phyloP scores from a whole-genome alignment of 129 eudicot species.

The Lactuca saligna region DNA sequence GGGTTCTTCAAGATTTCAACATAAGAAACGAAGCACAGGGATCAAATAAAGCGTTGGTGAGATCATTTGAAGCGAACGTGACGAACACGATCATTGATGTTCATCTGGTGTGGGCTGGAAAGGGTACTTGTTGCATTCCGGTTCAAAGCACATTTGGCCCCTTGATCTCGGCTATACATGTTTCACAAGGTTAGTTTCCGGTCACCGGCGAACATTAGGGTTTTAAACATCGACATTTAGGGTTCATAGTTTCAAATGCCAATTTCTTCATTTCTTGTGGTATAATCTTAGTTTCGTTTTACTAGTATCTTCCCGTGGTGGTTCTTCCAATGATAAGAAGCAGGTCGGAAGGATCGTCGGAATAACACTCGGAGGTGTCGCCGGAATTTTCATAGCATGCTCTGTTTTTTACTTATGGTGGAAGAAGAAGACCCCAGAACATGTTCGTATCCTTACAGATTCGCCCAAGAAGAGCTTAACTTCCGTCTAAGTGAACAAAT shows the following conservation, averaged over 20 bases:
- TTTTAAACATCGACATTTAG: background rate
- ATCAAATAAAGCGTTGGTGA: slow-evolving; percentile 52
- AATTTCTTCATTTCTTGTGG: background rate
- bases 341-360: slow-evolving; percentile 48
- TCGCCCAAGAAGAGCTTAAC: slow-evolving; percentile 44
- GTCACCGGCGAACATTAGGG: background rate
- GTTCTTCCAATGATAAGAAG: slow-evolving; percentile 42
- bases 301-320: slow-evolving; percentile 30
- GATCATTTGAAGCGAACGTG: slow-evolving; percentile 48
- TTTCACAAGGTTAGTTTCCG: slow-evolving; percentile 51
- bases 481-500: slow-evolving; percentile 6
- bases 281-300: slow-evolving; percentile 13
- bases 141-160: slow-evolving; percentile 74
- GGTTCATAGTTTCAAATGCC: background rate
- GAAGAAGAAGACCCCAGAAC: slow-evolving; percentile 47
- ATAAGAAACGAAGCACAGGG: slow-evolving; percentile 52
- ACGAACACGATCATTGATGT: slow-evolving; percentile 58
- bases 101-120: slow-evolving; percentile 74
- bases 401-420: slow-evolving; percentile 57
- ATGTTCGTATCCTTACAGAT: slow-evolving; percentile 35
- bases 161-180: slow-evolving; percentile 62
- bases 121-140: slow-evolving; percentile 79
- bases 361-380: slow-evolving; percentile 48
- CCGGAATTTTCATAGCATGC: slow-evolving; percentile 33
- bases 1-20: slow-evolving; percentile 62